Percentiles rank a stretch among this genome's conserved stretches.
Conservation (phyloP, 2,329 filamentous ascomycete genomes). For the Talaromyces albobiverticillius region DNA sequence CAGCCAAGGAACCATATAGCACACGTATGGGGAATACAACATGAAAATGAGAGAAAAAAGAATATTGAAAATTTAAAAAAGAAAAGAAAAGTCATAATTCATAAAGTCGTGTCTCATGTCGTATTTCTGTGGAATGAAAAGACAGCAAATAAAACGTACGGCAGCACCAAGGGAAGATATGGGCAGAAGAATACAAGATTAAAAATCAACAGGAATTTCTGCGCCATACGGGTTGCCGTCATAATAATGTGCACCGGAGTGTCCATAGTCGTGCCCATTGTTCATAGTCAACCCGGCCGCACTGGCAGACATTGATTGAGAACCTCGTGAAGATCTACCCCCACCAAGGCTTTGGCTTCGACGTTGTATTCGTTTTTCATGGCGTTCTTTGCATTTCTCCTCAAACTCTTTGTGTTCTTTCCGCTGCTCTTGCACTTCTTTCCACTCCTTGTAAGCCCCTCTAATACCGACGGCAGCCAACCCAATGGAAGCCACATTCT, state of each 20-base stretch:
- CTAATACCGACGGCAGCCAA: constrained; percentile 68
- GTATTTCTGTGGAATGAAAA: not conserved
- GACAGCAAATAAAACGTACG: not conserved
- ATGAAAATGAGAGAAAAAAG: not conserved
- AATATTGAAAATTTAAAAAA: not conserved
- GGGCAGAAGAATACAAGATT: not conserved
- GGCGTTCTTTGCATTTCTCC: constrained; percentile 41
- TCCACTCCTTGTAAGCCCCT: constrained; percentile 64
- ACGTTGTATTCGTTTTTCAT: constrained; percentile 44
- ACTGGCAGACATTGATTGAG: constrained; percentile 9
- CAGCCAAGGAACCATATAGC: too few relatives aligned
- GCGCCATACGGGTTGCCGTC: constrained; percentile 13
- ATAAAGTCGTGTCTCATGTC: constrained; percentile 7
- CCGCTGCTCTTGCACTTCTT: constrained; percentile 63
- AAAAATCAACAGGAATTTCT: constrained; percentile 8
- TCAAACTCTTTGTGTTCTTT: constrained; percentile 54
- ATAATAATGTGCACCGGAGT: constrained; percentile 5
- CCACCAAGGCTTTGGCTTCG: constrained; percentile 11
- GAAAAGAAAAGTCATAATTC: constrained; percentile 6
- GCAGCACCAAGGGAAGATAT: not conserved
- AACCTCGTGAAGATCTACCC: constrained; percentile 1
- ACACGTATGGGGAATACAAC: not conserved
- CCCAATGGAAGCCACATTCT: constrained; percentile 64
- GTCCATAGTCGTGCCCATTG: constrained; percentile 7
- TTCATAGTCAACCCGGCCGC: constrained; percentile 10